Conservation (phyloP, 139 green algal species). For the Protoeuglena noctilucae region DNA sequence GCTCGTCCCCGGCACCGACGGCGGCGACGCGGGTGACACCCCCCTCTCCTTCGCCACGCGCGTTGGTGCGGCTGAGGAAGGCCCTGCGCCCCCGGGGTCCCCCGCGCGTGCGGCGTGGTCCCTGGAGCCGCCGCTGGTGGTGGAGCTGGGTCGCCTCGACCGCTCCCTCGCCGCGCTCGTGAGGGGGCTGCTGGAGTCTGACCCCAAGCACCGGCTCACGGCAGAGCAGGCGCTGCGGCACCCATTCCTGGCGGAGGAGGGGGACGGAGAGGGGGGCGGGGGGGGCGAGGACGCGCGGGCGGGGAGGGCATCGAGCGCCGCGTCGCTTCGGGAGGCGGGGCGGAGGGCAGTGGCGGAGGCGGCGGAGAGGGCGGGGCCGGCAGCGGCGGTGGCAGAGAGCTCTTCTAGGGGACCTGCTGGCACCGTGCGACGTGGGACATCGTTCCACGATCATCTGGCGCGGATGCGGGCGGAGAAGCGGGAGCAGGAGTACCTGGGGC, state of each 20-base stretch:
- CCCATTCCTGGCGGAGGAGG: slow-evolving; percentile 20
- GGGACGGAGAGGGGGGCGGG: too few species aligned
- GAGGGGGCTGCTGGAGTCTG: slow-evolving; percentile 15
- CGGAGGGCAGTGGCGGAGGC: too few species aligned
- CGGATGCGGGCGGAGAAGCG: too few species aligned
- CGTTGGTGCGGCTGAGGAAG: slow-evolving; percentile 15
- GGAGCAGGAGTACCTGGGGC: too few species aligned
- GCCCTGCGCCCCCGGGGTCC: slow-evolving; percentile 6
- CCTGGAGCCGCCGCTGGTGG: background rate
- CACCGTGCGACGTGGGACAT: too few species aligned
- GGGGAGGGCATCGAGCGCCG: too few species aligned
- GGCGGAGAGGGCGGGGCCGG: too few species aligned
- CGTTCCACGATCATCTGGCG: too few species aligned
- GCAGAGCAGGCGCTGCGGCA: slow-evolving; percentile 19
- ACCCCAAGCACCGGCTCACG: slow-evolving; percentile 12
- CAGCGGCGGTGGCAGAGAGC: too few species aligned
- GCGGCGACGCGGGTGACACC: background rate
- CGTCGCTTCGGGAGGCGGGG: too few species aligned
- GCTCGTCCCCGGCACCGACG: background rate
- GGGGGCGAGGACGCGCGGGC: too few species aligned
- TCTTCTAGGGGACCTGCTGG: too few species aligned
- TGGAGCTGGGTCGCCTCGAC: slow-evolving; percentile 16
- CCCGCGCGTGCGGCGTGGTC: background rate
- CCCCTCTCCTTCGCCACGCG: background rate
- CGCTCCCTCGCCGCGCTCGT: slow-evolving; percentile 15